Conservation (phyloP, 208 protist species). For the Leishmania gerbilli region DNA sequence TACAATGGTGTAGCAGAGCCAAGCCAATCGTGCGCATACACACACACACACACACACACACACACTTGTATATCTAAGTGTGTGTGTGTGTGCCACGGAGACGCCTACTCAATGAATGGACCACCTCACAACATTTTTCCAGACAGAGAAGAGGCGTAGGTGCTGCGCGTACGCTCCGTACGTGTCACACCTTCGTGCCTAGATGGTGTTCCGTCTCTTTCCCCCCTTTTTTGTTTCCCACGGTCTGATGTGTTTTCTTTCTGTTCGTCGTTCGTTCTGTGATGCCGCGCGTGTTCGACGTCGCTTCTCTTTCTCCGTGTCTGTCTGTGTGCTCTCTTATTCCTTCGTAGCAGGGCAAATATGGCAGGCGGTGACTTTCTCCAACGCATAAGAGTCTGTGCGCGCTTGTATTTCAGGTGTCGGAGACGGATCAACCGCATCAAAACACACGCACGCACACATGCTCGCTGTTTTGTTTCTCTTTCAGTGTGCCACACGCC, state of each 20-base stretch:
- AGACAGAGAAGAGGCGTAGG: too few species aligned
- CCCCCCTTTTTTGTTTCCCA: not conserved
- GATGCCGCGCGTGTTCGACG: not conserved
- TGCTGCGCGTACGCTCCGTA: not conserved
- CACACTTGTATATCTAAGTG: not conserved
- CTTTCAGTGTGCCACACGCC: not conserved
- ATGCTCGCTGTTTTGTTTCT: not conserved
- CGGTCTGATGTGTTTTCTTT: not conserved
- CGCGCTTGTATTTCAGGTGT: too few species aligned
- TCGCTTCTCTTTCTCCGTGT: too few species aligned
- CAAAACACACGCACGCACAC: not conserved
- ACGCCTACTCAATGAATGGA: not conserved
- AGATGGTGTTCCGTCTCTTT: not conserved
- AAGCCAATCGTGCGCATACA: not conserved
- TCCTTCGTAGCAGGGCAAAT: too few species aligned
- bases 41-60: not conserved
- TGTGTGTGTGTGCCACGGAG: not conserved
- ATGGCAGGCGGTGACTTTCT: too few species aligned
- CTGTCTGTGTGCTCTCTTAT: too few species aligned
- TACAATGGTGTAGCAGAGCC: too few species aligned
- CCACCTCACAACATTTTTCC: too few species aligned
- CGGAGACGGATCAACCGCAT: too few species aligned
- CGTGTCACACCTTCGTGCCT: not conserved
- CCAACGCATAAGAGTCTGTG: too few species aligned
- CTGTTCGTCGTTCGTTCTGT: not conserved